Conservation (phyloP, 306 rosid species). For the Dalbergia oliveri region DNA sequence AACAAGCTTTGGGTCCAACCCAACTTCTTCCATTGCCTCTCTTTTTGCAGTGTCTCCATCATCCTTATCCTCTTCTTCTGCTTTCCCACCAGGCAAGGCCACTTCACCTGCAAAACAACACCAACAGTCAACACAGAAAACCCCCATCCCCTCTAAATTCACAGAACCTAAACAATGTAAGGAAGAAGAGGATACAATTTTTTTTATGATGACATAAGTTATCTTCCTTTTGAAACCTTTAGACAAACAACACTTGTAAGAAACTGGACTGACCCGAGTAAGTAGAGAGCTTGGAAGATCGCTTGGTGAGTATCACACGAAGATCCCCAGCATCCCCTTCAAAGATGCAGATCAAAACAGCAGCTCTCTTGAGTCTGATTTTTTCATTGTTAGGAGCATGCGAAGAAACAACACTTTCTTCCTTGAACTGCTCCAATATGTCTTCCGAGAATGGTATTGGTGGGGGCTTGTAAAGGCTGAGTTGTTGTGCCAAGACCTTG, state of each 20-base stretch:
- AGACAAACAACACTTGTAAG: not conserved
- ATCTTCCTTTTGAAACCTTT: not conserved
- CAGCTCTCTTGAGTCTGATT: conserved; percentile 79
- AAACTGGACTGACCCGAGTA: conserved; percentile 76
- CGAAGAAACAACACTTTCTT: conserved; percentile 60
- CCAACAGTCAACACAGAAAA: conserved; percentile 4
- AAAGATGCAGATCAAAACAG: conserved; percentile 90
- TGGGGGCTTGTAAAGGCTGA: conserved; percentile 77
- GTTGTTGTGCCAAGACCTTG: conserved; percentile 62
- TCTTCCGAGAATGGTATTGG: conserved; percentile 50
- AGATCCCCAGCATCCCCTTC: conserved; percentile 91
- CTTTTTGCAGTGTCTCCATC: conserved; percentile 90
- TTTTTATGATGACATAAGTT: not conserved
- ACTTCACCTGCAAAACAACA: conserved; percentile 74
- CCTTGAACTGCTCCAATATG: conserved; percentile 54
- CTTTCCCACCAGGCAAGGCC: conserved; percentile 96
- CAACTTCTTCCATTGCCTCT: conserved; percentile 94
- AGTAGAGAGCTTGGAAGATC: conserved; percentile 75
- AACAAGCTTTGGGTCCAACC: conserved; percentile 85
- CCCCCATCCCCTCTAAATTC: conserved; percentile 18
- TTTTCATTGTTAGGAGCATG: conserved; percentile 16
- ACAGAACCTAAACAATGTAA: not conserved
- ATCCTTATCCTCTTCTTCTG: conserved; percentile 91
- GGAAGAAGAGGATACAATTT: not conserved
- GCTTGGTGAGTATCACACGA: conserved; percentile 89